Conservation (phyloP, 2,329 filamentous ascomycete species). For the Cercospora canescens region DNA sequence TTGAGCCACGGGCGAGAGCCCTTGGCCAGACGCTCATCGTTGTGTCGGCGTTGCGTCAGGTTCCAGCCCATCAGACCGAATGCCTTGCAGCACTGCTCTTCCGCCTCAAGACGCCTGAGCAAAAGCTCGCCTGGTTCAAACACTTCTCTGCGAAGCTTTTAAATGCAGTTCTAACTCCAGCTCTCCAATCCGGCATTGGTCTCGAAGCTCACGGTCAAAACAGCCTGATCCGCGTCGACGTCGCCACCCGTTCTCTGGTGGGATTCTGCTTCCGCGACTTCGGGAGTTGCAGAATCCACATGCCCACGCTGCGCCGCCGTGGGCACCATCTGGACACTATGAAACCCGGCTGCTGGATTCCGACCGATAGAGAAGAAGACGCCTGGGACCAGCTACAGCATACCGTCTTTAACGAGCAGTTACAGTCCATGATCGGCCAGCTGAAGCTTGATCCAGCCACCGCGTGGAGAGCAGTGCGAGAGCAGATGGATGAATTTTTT, state of each 20-base stretch:
- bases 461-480: background rate
- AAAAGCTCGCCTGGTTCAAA: background rate
- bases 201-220: conserved; percentile 16
- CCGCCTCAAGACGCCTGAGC: background rate
- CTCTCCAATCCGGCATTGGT: conserved; percentile 5
- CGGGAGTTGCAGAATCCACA: conserved; percentile 9
- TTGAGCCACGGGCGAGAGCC: conserved; percentile 2
- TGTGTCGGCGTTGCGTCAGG: background rate
- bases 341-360: conserved; percentile 1
- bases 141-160: background rate
- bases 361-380: conserved; percentile 8
- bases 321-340: conserved; percentile 1
- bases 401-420: conserved; percentile 8
- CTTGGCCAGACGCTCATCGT: background rate
- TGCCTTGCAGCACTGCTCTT: background rate
- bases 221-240: conserved; percentile 4
- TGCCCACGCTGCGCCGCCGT: conserved; percentile 4
- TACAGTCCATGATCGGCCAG: background rate
- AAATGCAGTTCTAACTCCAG: conserved; percentile 2
- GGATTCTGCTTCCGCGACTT: conserved; percentile 11
- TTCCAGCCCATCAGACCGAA: background rate
- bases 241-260: background rate
- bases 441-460: background rate
- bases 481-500: background rate
- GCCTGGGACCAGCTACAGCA: conserved; percentile 11